A percentile compares a stretch with the other conserved stretches of the same genome.
Conservation (phyloP, 2,329 filamentous ascomycete genomes). For the Cladorrhinum sp. region DNA sequence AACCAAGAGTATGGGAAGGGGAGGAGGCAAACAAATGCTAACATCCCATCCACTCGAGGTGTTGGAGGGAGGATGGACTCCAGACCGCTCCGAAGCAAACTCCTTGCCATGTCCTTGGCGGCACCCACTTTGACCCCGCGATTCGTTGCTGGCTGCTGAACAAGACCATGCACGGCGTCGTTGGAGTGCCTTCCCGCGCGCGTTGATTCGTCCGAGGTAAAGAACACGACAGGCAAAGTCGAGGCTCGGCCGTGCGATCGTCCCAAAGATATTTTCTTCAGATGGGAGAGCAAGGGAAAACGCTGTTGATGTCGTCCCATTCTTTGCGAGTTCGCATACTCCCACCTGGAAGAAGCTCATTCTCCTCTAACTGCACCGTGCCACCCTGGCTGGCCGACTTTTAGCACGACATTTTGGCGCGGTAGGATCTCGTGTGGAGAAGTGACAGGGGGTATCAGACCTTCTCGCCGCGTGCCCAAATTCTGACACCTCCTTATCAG, state of each 20-base stretch:
- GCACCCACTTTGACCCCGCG: conserved; percentile 19
- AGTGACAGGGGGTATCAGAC: conserved; percentile 5
- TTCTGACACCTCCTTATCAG: conserved; percentile 11
- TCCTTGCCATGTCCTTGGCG: conserved; percentile 18
- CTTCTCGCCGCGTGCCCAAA: conserved; percentile 3
- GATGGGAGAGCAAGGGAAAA: neutral
- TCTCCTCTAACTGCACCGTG: neutral
- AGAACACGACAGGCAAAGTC: conserved; percentile 1
- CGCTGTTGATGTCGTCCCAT: neutral
- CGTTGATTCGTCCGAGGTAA: conserved; percentile 16
- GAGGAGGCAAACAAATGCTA: conserved; percentile 4
- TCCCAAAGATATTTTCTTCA: neutral
- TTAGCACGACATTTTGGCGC: conserved; percentile 1
- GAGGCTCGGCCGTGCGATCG: conserved; percentile 16
- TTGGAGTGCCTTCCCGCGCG: neutral
- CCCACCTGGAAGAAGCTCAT: neutral
- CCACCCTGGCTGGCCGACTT: neutral
- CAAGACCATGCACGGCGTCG: conserved; percentile 9
- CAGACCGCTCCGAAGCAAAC: conserved; percentile 12
- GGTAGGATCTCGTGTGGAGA: conserved; percentile 3
- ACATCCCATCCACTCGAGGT: neutral
- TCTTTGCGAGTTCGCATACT: neutral
- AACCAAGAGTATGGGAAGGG: too few species aligned
- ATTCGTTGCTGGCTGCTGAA: conserved; percentile 15
- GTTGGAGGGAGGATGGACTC: neutral